Base-by-base conservation (phyloP, 257 asterid species). In the Solanum pimpinellifolium region DNA sequence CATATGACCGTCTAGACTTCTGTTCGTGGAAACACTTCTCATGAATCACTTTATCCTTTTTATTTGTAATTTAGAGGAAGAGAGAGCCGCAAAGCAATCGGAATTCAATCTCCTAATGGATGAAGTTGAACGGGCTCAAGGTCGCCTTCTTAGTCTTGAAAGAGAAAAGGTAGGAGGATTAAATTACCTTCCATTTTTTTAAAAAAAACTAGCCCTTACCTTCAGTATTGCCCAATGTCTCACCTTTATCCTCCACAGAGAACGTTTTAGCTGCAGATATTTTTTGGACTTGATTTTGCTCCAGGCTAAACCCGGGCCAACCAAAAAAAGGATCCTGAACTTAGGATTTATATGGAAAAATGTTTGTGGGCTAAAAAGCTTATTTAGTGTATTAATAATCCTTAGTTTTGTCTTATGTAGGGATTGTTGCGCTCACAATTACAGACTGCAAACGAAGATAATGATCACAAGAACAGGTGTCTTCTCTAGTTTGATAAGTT, bases 111-210 rank as follows among this genome's bases (percentile, higher is more conserved):
- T 97, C 84, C 87, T 97, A 90, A 93, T 97, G 98, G 98, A 97
- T 91, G 99, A 97, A 93, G 96, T 97, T 90, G 99, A 97, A 84
- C 95, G 96, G 66, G 99, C 99, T 87, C 99, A 97, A 90, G 87
- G 96, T 88, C 98, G 98, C 88, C 99, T 97, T 85, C 90, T 91
- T 87, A 94, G 98, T 90, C 99, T 97, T 76, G 99, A 97, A 88
- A 97, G 99, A 92, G 98, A 97, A 90, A 97, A 96, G 99, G 99
- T 96, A 69, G 68, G 47, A 6, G 44, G 46, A 81, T 81, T 52
- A 49, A 18, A 29, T 49, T 80, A 80, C 41, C 81, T 37, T 20
- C 49, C 49, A 9, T 35, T 35, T 35, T 35, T 35, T 35, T 2
- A 14, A 47, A 49, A 49, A 33, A 72, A 9, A 15, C 27, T 80